Evolutionary conservation across 345 rosid genomes (phyloP).

Genomic region (Nephelium lappaceum): DNA sequence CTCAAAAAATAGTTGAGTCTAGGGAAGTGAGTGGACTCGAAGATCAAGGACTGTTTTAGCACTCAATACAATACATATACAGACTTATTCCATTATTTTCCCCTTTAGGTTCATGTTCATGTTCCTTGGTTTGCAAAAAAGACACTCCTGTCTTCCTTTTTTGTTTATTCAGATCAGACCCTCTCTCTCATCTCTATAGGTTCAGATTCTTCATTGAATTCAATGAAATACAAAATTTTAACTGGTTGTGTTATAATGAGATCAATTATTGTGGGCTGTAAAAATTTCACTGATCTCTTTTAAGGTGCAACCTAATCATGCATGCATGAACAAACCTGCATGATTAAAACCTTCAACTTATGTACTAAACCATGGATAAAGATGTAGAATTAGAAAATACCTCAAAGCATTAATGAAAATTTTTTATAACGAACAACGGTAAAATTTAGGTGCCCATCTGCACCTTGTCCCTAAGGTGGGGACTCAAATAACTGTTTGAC

Average conservation of each 20-base stretch:
- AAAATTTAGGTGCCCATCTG: too few relatives aligned
- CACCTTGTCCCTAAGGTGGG: conserved; percentile 18
- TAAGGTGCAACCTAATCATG: too few relatives aligned
- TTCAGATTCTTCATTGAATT: not conserved
- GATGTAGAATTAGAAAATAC: too few relatives aligned
- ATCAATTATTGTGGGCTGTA: too few relatives aligned
- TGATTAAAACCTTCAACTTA: too few relatives aligned
- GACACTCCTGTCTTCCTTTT: not conserved
- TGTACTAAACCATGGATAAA: too few relatives aligned
- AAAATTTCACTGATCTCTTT: too few relatives aligned
- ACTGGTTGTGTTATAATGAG: too few relatives aligned
- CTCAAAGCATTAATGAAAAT: too few relatives aligned
- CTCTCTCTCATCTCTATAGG: not conserved
- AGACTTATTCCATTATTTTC: conserved; percentile 1
- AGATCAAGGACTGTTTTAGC: conserved; percentile 11
- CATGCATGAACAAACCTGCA: too few relatives aligned
- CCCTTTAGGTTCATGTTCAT: not conserved
- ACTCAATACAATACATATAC: not conserved
- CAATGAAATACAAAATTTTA: too few relatives aligned
- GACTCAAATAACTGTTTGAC: not conserved
- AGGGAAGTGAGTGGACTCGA: conserved; percentile 11
- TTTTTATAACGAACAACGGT: too few relatives aligned
- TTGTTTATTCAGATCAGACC: not conserved
- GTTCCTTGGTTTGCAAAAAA: conserved; percentile 13
- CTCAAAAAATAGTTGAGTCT: not conserved